A percentile compares a stretch with the other conserved stretches of the same genome.
These are phyloP conservation scores for Lactifluus echinatus DNA, from an alignment of 768 basidiomycete genomes.

Conservation along the genomic window DNA sequence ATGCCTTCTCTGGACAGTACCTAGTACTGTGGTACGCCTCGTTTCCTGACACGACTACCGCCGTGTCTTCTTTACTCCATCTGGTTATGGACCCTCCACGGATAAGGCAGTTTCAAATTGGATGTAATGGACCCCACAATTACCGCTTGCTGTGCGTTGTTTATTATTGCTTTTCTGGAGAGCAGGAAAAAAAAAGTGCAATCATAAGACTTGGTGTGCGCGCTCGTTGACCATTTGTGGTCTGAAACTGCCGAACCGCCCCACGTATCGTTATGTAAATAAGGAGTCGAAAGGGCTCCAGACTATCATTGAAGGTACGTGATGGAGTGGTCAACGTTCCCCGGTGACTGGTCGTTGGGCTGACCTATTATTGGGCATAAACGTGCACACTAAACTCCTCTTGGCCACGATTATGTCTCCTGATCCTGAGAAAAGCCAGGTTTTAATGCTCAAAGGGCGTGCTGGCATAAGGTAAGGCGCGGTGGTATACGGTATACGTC, in stretches of 20 bases:
- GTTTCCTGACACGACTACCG: neutral
- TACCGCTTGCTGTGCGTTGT: neutral
- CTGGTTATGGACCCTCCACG: constrained; percentile 11
- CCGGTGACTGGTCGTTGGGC: neutral
- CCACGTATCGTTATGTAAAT: neutral
- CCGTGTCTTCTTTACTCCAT: neutral
- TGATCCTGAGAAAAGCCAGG: too few species aligned
- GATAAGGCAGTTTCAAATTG: neutral
- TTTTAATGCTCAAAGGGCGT: neutral
- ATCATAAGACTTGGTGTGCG: neutral
- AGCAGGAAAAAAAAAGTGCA: neutral
- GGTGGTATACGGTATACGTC: too few species aligned
- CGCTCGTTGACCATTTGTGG: neutral
- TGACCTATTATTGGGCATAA: neutral
- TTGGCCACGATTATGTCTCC: neutral
- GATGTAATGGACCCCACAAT: neutral
- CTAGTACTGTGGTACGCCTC: too few species aligned
- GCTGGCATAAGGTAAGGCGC: neutral
- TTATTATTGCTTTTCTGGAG: neutral
- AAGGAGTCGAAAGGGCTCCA: neutral
- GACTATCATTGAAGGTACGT: neutral
- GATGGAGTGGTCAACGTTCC: neutral
- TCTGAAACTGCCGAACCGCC: neutral
- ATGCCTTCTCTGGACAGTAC: neutral
- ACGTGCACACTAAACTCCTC: neutral